Percentiles rank a stretch among this genome's conserved stretches.
phyloP scores from a whole-genome alignment of 257 asterid genomes.

The Scutellaria baicalensis region DNA sequence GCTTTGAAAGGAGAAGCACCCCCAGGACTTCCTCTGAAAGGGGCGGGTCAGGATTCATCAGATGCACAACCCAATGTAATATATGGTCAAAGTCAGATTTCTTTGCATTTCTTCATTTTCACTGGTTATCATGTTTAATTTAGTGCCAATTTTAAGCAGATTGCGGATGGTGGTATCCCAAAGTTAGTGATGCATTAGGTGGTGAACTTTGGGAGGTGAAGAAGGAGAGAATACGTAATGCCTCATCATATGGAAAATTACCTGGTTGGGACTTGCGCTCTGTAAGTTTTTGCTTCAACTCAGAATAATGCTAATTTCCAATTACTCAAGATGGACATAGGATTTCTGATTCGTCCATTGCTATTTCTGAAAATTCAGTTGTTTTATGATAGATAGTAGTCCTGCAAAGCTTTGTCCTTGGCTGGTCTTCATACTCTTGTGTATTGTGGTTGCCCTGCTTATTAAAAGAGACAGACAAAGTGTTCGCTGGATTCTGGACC shows the following conservation, averaged over 20 bases:
- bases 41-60: slow-evolving; percentile 98
- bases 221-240: slow-evolving; percentile 89
- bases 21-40: slow-evolving; percentile 96
- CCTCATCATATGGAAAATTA: slow-evolving; percentile 72
- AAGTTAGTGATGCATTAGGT: slow-evolving; percentile 83
- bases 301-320: neutral
- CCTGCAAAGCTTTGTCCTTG: neutral
- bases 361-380: slow-evolving; percentile 9
- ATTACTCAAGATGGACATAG: neutral
- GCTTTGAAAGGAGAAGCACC: slow-evolving; percentile 99
- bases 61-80: slow-evolving; percentile 79
- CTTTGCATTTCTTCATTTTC: neutral
- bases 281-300: slow-evolving; percentile 48
- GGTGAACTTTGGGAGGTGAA: slow-evolving; percentile 98
- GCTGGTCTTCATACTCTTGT: neutral
- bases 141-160: slow-evolving; percentile 37
- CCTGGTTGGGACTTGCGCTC: slow-evolving; percentile 99
- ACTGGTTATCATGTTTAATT: slow-evolving; percentile 13
- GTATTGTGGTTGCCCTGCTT: neutral
- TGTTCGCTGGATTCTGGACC: neutral
- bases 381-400: neutral
- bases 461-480: neutral
- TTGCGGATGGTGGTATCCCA: slow-evolving; percentile 72
- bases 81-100: slow-evolving; percentile 12
- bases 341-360: slow-evolving; percentile 1